Base-by-base conservation (phyloP, 2,329 filamentous ascomycete species). In the Colletotrichum orbiculare region DNA sequence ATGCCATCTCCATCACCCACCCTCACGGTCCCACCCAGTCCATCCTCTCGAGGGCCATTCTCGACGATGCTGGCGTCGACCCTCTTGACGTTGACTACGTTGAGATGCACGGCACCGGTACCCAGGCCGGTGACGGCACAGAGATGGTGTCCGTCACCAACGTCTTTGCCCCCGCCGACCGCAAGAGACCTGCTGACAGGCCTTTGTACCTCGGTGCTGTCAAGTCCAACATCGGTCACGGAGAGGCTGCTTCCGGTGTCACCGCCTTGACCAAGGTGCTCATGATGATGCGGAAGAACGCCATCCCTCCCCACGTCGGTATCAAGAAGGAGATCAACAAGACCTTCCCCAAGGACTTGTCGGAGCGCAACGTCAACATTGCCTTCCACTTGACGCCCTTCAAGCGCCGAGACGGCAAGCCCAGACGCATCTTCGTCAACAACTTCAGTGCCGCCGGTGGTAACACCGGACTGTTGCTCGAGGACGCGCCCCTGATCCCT, bases 81-180 rank as follows among this genome's bases (percentile, higher is more conserved):
- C 90, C 92, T 2, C 84, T 88, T 54, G 91, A 94, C 68, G 85
- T 97, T 53, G 89, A 89, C 76, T 96, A 95, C 72, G 89, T 97
- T 8, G 93, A 96, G 77, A 93, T 96, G 89, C 93, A 97, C 75
- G 93, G 92, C 12, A 97, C 93, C 3, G 93, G 93, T 38, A 97
- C 92, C 0, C 92, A 96, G 75, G 92, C 91, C 38, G 93, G 92
- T 66, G 93, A 97, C 72, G 89, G 88, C 8, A 91, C 88, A 4
- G 94, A 97, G 75, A 94, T 95, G 90, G 82, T 87, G 1, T 93
- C 90, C 0, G 91, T 96, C 53, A 87, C 89, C 3, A 77, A 81
- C 53, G 78, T 83, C 7, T 86, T 83, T 67, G 83, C 83, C 0
- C 82, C 84, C 6, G 78, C 79, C 1, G 73, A 81, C 34, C 78